Conservation (phyloP, 176 grass and related monocot genomes). For the Aechmea fasciata region DNA sequence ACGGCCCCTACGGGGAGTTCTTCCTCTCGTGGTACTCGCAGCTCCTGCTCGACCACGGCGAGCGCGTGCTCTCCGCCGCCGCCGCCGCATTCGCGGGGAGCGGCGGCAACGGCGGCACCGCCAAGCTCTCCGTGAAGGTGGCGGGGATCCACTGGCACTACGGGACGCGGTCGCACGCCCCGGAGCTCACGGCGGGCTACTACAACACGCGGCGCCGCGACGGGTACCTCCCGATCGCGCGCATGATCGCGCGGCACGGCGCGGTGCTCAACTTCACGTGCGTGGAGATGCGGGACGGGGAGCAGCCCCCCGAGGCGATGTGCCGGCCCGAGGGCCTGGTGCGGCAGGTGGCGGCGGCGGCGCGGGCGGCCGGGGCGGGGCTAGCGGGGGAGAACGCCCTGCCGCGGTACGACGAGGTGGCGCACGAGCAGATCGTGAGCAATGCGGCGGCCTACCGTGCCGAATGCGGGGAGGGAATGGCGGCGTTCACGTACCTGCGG, state of each 20-base stretch:
- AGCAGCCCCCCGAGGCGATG: conserved; percentile 55
- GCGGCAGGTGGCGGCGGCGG: conserved; percentile 44
- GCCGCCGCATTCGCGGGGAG: conserved; percentile 22
- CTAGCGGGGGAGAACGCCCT: conserved; percentile 68
- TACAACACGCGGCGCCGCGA: conserved; percentile 54
- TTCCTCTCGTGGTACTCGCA: conserved; percentile 74
- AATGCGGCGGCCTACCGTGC: not conserved
- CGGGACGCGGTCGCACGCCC: conserved; percentile 45
- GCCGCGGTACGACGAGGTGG: conserved; percentile 52
- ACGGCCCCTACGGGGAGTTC: conserved; percentile 51
- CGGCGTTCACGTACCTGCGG: conserved; percentile 76
- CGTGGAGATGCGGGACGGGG: conserved; percentile 65
- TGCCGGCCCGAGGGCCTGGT: conserved; percentile 59
- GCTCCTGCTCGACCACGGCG: conserved; percentile 52
- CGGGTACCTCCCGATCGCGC: conserved; percentile 49
- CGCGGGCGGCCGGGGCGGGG: conserved; percentile 29
- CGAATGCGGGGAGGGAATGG: conserved; percentile 39
- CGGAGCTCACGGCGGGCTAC: conserved; percentile 63
- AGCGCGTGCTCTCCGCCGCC: conserved; percentile 41
- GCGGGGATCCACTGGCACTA: conserved; percentile 85
- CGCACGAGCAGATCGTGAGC: conserved; percentile 45
- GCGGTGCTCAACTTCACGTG: conserved; percentile 77
- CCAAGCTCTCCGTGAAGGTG: conserved; percentile 53
- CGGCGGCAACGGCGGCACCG: not conserved
- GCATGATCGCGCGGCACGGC: conserved; percentile 26